A percentile compares a stretch with the other conserved stretches of the same genome.
phyloP scores from a whole-genome alignment of 306 rosid genomes.

The Rubus idaeus region DNA sequence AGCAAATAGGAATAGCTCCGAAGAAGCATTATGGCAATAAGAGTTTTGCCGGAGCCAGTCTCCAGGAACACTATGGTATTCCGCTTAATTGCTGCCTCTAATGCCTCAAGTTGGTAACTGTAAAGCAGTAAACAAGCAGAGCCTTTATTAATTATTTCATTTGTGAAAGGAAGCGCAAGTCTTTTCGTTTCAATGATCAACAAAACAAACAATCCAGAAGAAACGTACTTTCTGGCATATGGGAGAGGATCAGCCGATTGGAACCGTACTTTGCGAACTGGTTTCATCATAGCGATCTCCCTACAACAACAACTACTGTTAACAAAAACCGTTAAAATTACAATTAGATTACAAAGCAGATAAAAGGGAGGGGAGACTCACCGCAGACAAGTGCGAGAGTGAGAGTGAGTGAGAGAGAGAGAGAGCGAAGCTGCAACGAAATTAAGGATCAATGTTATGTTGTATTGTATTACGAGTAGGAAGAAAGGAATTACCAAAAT shows the following conservation, averaged over 20 bases:
- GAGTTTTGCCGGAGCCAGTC: slow-evolving; percentile 91
- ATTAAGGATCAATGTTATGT: too few species aligned
- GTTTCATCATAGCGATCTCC: slow-evolving; percentile 1
- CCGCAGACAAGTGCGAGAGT: too few species aligned
- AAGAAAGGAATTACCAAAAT: neutral
- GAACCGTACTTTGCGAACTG: slow-evolving; percentile 9
- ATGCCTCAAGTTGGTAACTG: slow-evolving; percentile 85
- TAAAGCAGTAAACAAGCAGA: neutral
- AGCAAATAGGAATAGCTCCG: slow-evolving; percentile 64
- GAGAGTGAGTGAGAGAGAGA: too few species aligned
- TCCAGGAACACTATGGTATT: slow-evolving; percentile 78
- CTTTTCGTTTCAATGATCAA: neutral
- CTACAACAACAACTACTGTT: too few species aligned
- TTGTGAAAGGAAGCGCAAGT: neutral
- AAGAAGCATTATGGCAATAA: slow-evolving; percentile 86
- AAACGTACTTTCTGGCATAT: slow-evolving; percentile 60
- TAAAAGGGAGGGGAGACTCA: too few species aligned
- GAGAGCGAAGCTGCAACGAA: too few species aligned
- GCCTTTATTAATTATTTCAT: neutral
- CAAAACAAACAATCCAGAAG: neutral
- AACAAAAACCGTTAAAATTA: too few species aligned
- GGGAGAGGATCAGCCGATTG: slow-evolving; percentile 43
- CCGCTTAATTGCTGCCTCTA: slow-evolving; percentile 52
- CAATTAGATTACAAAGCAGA: too few species aligned
- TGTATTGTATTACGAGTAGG: too few species aligned